A percentile compares a stretch with the other conserved stretches of the same genome.
These are phyloP conservation scores for Pulveroboletus sp. DNA, from an alignment of 768 basidiomycete genomes.

Conservation along the genomic window DNA sequence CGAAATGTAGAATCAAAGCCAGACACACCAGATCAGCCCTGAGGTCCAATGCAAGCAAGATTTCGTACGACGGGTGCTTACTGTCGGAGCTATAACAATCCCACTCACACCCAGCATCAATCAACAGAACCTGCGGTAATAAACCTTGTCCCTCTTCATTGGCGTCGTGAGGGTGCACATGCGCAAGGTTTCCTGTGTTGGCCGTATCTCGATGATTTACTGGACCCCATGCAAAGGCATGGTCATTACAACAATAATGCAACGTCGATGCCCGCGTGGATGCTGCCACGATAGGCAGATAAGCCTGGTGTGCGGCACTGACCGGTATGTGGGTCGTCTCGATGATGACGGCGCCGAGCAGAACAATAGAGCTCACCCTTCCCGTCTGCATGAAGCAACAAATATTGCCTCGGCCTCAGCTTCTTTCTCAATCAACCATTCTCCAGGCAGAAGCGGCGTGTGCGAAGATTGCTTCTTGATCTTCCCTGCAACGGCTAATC, in stretches of 20 bases:
- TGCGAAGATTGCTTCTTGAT: slow-evolving; percentile 40
- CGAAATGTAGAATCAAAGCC: slow-evolving; percentile 1
- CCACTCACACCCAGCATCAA: slow-evolving; percentile 96
- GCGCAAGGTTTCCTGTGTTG: slow-evolving; percentile 46
- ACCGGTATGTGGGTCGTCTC: background rate
- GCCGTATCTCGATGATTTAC: slow-evolving; percentile 49
- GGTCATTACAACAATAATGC: slow-evolving; percentile 94
- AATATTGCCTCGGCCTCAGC: slow-evolving; percentile 93
- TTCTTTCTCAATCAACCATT: slow-evolving; percentile 91
- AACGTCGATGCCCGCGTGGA: slow-evolving; percentile 83
- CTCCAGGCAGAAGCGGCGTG: slow-evolving; percentile 57
- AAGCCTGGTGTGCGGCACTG: slow-evolving; percentile 83
- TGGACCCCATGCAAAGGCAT: slow-evolving; percentile 82
- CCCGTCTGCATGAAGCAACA: slow-evolving; percentile 81
- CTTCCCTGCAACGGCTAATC: slow-evolving; percentile 58
- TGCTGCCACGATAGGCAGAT: slow-evolving; percentile 88
- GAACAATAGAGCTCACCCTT: slow-evolving; percentile 56
- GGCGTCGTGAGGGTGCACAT: slow-evolving; percentile 24
- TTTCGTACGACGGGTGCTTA: slow-evolving; percentile 20
- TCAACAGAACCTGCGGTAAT: slow-evolving; percentile 72
- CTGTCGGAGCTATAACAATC: slow-evolving; percentile 62
- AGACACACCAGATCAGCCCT: background rate
- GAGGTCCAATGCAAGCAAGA: background rate
- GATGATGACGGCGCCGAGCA: background rate
- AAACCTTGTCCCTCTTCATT: slow-evolving; percentile 32